Percentiles rank a stretch among this genome's conserved stretches.
Evolutionary conservation across 1,284 basidiomycete genomes (phyloP).

Genomic region (Cutaneotrichosporon sp.): DNA sequence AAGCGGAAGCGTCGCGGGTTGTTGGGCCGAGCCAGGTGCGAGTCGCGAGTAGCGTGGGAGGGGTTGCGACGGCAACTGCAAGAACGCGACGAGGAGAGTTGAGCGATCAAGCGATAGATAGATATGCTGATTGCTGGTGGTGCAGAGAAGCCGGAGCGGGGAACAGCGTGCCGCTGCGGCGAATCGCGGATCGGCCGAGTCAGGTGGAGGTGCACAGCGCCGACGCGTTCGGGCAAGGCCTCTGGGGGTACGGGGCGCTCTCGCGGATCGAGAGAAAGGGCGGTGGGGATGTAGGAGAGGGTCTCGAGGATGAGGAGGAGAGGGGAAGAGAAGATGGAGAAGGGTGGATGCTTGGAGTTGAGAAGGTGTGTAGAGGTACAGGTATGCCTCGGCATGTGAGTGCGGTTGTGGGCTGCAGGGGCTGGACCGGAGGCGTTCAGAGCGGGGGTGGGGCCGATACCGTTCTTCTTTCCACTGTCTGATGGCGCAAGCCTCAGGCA

Average conservation of each 20-base stretch:
- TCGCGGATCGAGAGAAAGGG: background rate
- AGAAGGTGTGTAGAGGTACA: background rate
- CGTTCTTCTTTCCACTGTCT: too few relatives aligned
- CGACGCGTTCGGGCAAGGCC: background rate
- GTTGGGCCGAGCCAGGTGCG: too few relatives aligned
- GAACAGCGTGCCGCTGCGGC: background rate
- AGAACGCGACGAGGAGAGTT: background rate
- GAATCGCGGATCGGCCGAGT: background rate
- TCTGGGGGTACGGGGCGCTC: background rate
- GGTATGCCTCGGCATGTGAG: background rate
- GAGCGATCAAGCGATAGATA: background rate
- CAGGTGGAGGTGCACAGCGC: slow-evolving; percentile 2
- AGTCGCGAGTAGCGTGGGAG: background rate
- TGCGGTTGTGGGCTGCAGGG: too few relatives aligned
- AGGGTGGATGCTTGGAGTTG: too few relatives aligned
- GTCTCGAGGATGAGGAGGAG: background rate
- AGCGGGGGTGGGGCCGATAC: too few relatives aligned
- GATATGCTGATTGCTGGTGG: background rate
- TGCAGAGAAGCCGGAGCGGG: background rate
- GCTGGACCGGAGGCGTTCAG: too few relatives aligned
- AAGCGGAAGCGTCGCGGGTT: too few relatives aligned
- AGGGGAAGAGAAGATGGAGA: background rate
- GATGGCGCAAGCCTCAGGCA: too few relatives aligned
- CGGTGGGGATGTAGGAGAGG: background rate
- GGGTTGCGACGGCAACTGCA: background rate